Conservation (phyloP, 495 filamentous ascomycete species). For the Cladorrhinum samala region DNA sequence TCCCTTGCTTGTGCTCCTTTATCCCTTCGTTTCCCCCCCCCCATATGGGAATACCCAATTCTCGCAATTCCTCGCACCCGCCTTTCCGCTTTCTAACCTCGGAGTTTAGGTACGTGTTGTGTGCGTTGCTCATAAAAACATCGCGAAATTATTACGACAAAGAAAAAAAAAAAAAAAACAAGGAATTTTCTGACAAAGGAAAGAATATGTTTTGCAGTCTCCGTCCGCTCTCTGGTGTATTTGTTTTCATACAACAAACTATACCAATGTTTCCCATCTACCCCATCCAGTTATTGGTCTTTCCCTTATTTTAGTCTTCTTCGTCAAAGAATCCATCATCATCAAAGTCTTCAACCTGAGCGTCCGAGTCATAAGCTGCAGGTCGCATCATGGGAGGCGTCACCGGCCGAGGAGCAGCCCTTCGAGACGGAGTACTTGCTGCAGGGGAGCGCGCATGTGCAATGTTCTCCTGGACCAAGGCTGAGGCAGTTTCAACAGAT, state of each 20-base stretch:
- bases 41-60: too few relatives aligned
- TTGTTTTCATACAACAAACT: neutral
- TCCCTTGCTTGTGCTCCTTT: too few relatives aligned
- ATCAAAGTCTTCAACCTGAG: conserved; percentile 51
- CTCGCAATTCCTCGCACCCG: too few relatives aligned
- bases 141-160: neutral
- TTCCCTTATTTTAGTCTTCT: conserved; percentile 12
- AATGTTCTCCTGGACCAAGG: neutral
- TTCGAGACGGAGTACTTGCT: neutral
- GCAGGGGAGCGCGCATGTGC: neutral
- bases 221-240: too few relatives aligned
- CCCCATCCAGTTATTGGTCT: neutral
- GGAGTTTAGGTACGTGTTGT: too few relatives aligned
- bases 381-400: conserved; percentile 67
- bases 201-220: neutral
- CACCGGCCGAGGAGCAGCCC: conserved; percentile 35
- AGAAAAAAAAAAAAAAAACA: conserved; percentile 3
- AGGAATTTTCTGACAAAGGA: neutral
- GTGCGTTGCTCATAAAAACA: too few relatives aligned
- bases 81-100: too few relatives aligned
- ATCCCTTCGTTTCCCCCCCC: too few relatives aligned
- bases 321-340: conserved; percentile 54
- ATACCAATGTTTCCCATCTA: neutral
- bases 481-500: too few relatives aligned
- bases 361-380: conserved; percentile 67